phyloP scores from a whole-genome alignment of 1,284 basidiomycete genomes.

The Testicularia cyperi region DNA sequence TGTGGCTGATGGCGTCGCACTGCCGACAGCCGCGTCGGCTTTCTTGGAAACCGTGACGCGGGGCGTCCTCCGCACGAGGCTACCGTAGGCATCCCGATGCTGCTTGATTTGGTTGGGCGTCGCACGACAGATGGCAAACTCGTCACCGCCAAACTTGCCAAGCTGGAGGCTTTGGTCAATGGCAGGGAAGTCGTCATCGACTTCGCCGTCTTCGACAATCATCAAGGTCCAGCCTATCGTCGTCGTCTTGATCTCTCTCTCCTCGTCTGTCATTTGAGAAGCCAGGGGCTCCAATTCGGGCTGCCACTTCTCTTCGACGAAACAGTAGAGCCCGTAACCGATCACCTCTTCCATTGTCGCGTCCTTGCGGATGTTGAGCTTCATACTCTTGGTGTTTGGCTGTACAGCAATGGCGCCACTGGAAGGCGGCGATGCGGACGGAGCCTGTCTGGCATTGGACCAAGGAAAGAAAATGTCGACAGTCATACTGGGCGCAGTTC shows the following conservation, averaged over 20 bases:
- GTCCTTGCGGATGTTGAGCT: constrained; percentile 75
- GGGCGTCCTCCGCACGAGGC: constrained; percentile 22
- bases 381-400: constrained; percentile 59
- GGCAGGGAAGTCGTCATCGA: constrained; percentile 97
- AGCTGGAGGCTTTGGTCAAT: constrained; percentile 84
- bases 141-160: constrained; percentile 84
- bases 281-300: constrained; percentile 68
- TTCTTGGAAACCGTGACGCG: constrained; percentile 12
- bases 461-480: constrained; percentile 87
- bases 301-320: constrained; percentile 81
- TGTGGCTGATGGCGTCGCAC: constrained; percentile 5
- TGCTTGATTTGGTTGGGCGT: constrained; percentile 76
- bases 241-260: constrained; percentile 68
- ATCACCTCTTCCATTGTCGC: constrained; percentile 93
- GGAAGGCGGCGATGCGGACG: constrained; percentile 16
- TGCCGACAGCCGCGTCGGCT: neutral
- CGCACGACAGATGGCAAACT: constrained; percentile 78
- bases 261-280: constrained; percentile 62
- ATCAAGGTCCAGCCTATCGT: constrained; percentile 90
- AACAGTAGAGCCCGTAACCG: constrained; percentile 85
- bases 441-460: constrained; percentile 62
- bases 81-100: constrained; percentile 66
- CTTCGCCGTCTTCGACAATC: constrained; percentile 95
- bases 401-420: constrained; percentile 41
- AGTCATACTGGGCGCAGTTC: constrained; percentile 62